Conservation (phyloP, 73 alveolate species). For the Tetrahymena elliotti region DNA sequence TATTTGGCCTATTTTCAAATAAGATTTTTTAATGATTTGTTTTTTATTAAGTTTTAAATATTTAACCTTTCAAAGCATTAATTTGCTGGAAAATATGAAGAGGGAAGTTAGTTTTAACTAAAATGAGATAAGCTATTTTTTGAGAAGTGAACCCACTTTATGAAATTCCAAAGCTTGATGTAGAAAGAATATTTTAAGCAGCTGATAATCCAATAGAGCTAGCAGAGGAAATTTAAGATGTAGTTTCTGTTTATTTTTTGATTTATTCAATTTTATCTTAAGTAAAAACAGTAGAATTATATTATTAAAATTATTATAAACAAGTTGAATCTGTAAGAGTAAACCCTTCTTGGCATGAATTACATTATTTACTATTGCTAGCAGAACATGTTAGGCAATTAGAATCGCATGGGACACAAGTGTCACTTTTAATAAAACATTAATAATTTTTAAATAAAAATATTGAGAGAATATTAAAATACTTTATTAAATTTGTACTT, state of each 20-base stretch:
- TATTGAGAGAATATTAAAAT: too few relatives aligned
- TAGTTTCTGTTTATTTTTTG: neutral
- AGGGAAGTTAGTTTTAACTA: neutral
- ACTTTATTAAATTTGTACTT: too few relatives aligned
- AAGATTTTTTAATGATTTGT: too few relatives aligned
- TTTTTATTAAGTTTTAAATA: too few relatives aligned
- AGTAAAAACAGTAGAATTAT: neutral
- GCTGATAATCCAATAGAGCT: neutral
- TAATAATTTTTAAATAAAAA: too few relatives aligned
- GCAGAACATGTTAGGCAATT: neutral
- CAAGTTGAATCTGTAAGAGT: neutral
- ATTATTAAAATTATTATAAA: too few relatives aligned
- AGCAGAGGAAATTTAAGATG: neutral
- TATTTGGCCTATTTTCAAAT: neutral
- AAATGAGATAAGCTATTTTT: neutral
- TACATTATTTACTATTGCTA: neutral
- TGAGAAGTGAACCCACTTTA: neutral
- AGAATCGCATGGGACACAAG: neutral
- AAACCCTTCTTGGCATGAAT: neutral
- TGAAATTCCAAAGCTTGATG: neutral
- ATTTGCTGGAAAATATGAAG: neutral
- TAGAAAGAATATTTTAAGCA: neutral
- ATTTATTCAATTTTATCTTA: too few relatives aligned
- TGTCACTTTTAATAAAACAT: neutral
- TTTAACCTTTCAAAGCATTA: neutral